Evolutionary conservation across 2,329 filamentous ascomycete genomes (phyloP), one percentile per base, ranked within the genome.

Genomic region (Sphaceloma murrayae): DNA sequence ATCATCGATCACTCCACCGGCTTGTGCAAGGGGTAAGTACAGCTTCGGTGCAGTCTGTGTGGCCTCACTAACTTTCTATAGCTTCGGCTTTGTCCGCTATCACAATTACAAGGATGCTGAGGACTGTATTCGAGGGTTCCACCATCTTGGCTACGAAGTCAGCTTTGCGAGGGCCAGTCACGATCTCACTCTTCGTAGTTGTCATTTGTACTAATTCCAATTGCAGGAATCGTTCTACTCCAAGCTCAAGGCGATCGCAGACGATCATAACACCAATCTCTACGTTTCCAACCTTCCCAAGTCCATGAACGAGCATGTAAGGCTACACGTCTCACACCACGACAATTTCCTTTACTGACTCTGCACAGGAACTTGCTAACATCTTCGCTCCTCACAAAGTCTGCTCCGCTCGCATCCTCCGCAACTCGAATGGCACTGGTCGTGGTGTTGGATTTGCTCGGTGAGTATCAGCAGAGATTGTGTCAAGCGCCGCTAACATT

Each of bases 261-360:
- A 98, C 58, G 84, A 83, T 43, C 59, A 66, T 31, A 96, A 93
- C 34, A 96, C 91, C 52, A 98, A 98, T 61, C 76, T 98, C 51
- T 98, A 98, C 65, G 88, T 96, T 51, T 98, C 93, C 19, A 98
- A 96, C 65, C 75, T 98, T 33, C 91, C 91, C 26, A 88, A 89
- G 65, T 78, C 80, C 51, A 79, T 94, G 73, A 94, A 85, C 43
- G 93, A 98, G 69, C 80, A 85, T 55, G 87, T 89, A 64, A 61
- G 81, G 14, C 8, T 7, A 6, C 26, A 7, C 3, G 8, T 34
- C 11, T 43, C 18, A 5, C n/a, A 27, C 24, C 24, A 27, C 11
- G 24, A 27, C 24, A 27, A n/a, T 13, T 13, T n/a, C 10, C 40
- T 2, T 33, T 7, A 45, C 53, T 62, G 38, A 56, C 48, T 24